Conservation (phyloP, 768 basidiomycete genomes). For the Leccinum rimulosum region DNA sequence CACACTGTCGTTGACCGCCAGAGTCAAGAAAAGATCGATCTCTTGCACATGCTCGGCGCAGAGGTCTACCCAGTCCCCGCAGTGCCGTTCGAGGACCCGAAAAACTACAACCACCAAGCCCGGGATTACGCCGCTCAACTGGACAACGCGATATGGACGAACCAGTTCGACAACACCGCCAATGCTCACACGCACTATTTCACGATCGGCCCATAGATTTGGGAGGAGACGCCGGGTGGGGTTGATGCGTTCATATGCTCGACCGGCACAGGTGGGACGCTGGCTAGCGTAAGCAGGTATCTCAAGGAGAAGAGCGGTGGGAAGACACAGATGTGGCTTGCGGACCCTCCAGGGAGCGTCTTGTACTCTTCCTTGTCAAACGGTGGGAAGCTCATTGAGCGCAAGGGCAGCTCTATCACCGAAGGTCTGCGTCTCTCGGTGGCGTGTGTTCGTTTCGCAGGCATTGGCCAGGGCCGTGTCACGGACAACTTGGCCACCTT, state of each 20-base stretch:
- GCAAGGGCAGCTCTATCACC: slow-evolving; percentile 85
- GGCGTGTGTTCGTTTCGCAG: slow-evolving; percentile 37
- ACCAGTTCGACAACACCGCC: slow-evolving; percentile 97
- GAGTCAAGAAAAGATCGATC: slow-evolving; percentile 98
- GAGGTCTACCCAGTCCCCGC: slow-evolving; percentile 96
- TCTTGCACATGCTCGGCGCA: slow-evolving; percentile 94
- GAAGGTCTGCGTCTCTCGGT: slow-evolving; percentile 55
- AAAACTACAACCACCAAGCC: slow-evolving; percentile 98
- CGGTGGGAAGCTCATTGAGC: slow-evolving; percentile 73
- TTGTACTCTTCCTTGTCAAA: slow-evolving; percentile 79
- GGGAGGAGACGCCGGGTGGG: slow-evolving; percentile 78
- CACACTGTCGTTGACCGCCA: slow-evolving; percentile 32
- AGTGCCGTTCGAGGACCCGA: slow-evolving; percentile 91
- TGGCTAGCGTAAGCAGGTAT: slow-evolving; percentile 84
- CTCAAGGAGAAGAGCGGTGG: slow-evolving; percentile 80
- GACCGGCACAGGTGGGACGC: slow-evolving; percentile 94
- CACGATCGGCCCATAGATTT: slow-evolving; percentile 96
- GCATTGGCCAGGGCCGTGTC: slow-evolving; percentile 95
- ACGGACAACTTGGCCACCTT: slow-evolving; percentile 89
- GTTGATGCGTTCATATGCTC: slow-evolving; percentile 92
- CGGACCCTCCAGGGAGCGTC: slow-evolving; percentile 96
- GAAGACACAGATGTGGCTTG: slow-evolving; percentile 86
- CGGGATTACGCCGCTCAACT: slow-evolving; percentile 75
- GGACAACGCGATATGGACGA: slow-evolving; percentile 89
- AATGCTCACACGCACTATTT: slow-evolving; percentile 86